Conservation (phyloP, 176 grass and related monocot genomes). For the Oryza rufipogon region DNA sequence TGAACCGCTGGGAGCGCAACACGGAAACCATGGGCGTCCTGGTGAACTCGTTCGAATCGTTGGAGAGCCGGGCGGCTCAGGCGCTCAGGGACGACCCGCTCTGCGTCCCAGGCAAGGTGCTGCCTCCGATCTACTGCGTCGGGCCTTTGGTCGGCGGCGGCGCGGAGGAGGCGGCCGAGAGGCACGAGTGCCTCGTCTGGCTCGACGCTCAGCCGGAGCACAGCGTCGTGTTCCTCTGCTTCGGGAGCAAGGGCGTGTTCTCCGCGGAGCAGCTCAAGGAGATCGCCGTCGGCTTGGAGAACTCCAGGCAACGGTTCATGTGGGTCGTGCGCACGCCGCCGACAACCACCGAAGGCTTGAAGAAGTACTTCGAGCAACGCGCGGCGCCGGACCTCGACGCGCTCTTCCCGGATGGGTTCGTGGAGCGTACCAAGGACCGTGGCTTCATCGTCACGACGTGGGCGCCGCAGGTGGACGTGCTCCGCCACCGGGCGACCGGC, state of each 20-base stretch:
- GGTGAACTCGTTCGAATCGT: slow-evolving; percentile 25
- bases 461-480: slow-evolving; percentile 64
- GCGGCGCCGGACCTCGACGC: neutral
- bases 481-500: slow-evolving; percentile 50
- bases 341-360: neutral
- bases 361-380: neutral
- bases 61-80: slow-evolving; percentile 22
- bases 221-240: slow-evolving; percentile 58
- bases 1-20: neutral
- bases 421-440: slow-evolving; percentile 34
- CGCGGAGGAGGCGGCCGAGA: slow-evolving; percentile 31
- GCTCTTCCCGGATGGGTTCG: slow-evolving; percentile 40
- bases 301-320: slow-evolving; percentile 42
- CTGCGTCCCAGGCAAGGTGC: slow-evolving; percentile 8
- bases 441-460: slow-evolving; percentile 31
- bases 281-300: slow-evolving; percentile 30
- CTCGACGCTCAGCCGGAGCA: slow-evolving; percentile 44
- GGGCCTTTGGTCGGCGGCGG: slow-evolving; percentile 19
- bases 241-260: slow-evolving; percentile 37
- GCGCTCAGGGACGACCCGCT: slow-evolving; percentile 16
- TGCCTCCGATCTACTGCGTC: slow-evolving; percentile 27
- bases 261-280: slow-evolving; percentile 33
- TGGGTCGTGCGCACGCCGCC: slow-evolving; percentile 41
- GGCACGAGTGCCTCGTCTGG: slow-evolving; percentile 43
- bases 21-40: slow-evolving; percentile 36